Evolutionary conservation across 495 filamentous ascomycete genomes (phyloP).

Genomic region (Hyaloscypha hepaticicola): DNA sequence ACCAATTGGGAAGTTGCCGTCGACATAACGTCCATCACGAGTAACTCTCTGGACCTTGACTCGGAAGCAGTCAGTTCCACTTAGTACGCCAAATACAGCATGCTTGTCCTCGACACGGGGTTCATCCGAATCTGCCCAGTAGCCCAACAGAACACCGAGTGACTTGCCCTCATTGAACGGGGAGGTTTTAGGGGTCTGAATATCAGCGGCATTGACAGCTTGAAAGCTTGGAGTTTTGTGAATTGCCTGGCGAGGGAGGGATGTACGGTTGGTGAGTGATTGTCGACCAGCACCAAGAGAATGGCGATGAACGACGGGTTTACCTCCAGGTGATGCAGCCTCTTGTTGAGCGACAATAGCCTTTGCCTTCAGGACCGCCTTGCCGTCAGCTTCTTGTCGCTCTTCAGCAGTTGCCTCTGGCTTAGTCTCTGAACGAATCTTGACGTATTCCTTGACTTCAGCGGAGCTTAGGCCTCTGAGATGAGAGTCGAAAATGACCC

Average conservation of each 20-base stretch:
- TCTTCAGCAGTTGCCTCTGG: conserved; percentile 36
- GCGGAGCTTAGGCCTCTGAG: conserved; percentile 46
- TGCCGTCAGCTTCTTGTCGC: conserved; percentile 32
- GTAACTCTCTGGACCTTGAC: conserved; percentile 51
- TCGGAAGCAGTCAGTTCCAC: conserved; percentile 52
- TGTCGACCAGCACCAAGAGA: conserved; percentile 34
- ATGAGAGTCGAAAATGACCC: conserved; percentile 49
- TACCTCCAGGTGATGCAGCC: conserved; percentile 11
- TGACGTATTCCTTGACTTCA: conserved; percentile 55
- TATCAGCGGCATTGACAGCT: conserved; percentile 24
- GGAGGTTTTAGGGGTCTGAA: conserved; percentile 28
- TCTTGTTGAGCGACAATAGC: conserved; percentile 32
- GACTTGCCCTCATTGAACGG: conserved; percentile 39
- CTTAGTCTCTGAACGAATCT: conserved; percentile 41
- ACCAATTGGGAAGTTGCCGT: conserved; percentile 50
- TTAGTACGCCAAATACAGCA: conserved; percentile 52
- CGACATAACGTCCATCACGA: conserved; percentile 45
- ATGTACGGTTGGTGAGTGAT: conserved; percentile 33
- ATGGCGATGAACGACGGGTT: conserved; percentile 27
- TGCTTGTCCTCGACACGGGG: conserved; percentile 42
- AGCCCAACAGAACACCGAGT: conserved; percentile 48
- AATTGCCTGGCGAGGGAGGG: conserved; percentile 32
- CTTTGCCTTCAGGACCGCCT: conserved; percentile 42
- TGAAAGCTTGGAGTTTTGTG: conserved; percentile 25
- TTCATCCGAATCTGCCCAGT: conserved; percentile 47